phyloP scores from a whole-genome alignment of 352 stramenopile species.

The Pythium myriotylum region DNA sequence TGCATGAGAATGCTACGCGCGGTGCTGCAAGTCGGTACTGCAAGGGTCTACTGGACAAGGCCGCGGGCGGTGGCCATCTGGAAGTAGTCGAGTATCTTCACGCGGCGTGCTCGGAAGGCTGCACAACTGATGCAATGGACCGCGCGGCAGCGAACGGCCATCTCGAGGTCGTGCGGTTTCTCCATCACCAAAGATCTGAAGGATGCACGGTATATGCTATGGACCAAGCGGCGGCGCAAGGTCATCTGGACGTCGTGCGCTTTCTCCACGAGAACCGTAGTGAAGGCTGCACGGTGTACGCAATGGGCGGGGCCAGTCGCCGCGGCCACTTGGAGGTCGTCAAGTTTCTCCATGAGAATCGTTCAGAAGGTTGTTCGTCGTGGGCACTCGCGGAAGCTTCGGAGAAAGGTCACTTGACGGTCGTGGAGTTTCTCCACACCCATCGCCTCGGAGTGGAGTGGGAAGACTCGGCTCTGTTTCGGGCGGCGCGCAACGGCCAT shows the following conservation, averaged over 20 bases:
- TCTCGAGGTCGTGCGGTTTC: conserved; percentile 16
- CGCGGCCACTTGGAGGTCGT: conserved; percentile 23
- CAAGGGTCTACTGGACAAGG: conserved; percentile 18
- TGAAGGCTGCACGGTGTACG: conserved; percentile 30
- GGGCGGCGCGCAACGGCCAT: conserved; percentile 27
- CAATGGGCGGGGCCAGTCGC: conserved; percentile 22
- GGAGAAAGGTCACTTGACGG: conserved; percentile 21
- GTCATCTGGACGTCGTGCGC: conserved; percentile 23
- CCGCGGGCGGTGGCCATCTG: conserved; percentile 13
- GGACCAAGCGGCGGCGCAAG: conserved; percentile 22
- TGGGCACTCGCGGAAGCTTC: conserved; percentile 23
- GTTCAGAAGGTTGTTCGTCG: conserved; percentile 21
- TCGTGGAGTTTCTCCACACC: conserved; percentile 23
- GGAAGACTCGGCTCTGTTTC: conserved; percentile 30
- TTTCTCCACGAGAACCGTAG: conserved; percentile 24
- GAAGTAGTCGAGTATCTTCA: conserved; percentile 22
- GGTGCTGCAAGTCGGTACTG: conserved; percentile 10
- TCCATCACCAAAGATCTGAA: conserved; percentile 17
- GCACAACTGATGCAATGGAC: conserved; percentile 28
- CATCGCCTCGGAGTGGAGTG: conserved; percentile 15
- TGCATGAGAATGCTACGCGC: conserved; percentile 3
- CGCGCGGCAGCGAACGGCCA: conserved; percentile 31
- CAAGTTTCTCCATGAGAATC: conserved; percentile 27
- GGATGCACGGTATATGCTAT: conserved; percentile 27
- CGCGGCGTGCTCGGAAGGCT: neutral